phyloP scores from a whole-genome alignment of 768 basidiomycete genomes.

The Gloeostereum incarnatum region DNA sequence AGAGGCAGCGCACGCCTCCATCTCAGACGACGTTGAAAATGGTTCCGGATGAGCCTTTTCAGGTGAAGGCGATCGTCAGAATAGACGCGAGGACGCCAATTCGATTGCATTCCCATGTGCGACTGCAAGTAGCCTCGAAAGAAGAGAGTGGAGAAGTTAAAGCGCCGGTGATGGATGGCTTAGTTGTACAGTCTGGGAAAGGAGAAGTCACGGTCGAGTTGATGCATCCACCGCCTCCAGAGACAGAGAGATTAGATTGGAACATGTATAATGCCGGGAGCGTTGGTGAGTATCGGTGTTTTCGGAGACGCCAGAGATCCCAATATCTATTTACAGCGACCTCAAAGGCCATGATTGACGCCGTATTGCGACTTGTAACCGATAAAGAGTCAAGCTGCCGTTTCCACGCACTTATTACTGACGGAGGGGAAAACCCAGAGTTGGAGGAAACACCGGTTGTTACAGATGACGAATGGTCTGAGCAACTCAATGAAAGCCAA shows the following conservation, averaged over 20 bases:
- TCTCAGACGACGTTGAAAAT: slow-evolving; percentile 28
- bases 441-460: background rate
- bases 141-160: slow-evolving; percentile 31
- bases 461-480: slow-evolving; percentile 2
- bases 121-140: slow-evolving; percentile 49
- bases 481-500: slow-evolving; percentile 46
- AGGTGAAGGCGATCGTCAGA: slow-evolving; percentile 43
- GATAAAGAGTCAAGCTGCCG: slow-evolving; percentile 35
- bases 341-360: slow-evolving; percentile 57
- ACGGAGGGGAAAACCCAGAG: slow-evolving; percentile 9
- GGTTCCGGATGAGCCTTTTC: slow-evolving; percentile 23
- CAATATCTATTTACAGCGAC: slow-evolving; percentile 31
- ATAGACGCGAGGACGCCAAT: slow-evolving; percentile 41
- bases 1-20: slow-evolving; percentile 32
- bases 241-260: slow-evolving; percentile 53
- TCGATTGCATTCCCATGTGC: slow-evolving; percentile 57
- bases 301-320: background rate
- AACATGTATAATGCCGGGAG: slow-evolving; percentile 55
- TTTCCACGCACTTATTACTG: slow-evolving; percentile 41
- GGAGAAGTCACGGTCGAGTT: slow-evolving; percentile 48
- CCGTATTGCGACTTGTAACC: slow-evolving; percentile 34
- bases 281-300: slow-evolving; percentile 27
- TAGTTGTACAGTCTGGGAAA: slow-evolving; percentile 42
- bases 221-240: slow-evolving; percentile 51
- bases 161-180: slow-evolving; percentile 42